Percentiles rank a stretch among this genome's conserved stretches.
Conservation (phyloP, 2,329 filamentous ascomycete genomes). For the Thielaviopsis punctulata region DNA sequence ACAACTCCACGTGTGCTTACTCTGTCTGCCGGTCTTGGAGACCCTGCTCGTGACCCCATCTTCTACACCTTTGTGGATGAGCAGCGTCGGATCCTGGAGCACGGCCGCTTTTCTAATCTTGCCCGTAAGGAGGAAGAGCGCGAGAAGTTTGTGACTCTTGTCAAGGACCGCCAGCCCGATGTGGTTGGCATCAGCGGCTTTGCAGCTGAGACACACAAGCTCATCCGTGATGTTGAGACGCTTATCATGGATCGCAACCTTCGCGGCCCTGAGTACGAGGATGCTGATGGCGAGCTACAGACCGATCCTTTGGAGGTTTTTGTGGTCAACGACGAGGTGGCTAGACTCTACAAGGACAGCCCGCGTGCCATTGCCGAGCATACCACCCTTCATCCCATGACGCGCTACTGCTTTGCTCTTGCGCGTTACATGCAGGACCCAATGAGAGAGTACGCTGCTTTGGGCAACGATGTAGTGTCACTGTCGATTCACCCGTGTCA, state of each 20-base stretch:
- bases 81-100: conserved; percentile 73
- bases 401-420: conserved; percentile 76
- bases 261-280: conserved; percentile 64
- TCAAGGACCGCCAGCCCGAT: conserved; percentile 68
- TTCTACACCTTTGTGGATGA: conserved; percentile 90
- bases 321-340: conserved; percentile 90
- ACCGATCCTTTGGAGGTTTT: conserved; percentile 73
- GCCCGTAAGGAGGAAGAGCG: conserved; percentile 49
- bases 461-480: conserved; percentile 75
- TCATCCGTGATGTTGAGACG: conserved; percentile 65
- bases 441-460: conserved; percentile 85
- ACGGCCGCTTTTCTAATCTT: conserved; percentile 73
- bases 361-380: conserved; percentile 63
- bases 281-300: conserved; percentile 58
- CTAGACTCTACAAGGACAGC: conserved; percentile 88
- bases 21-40: conserved; percentile 69
- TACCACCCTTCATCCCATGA: conserved; percentile 59
- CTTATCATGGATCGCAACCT: conserved; percentile 65
- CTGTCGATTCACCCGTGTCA: conserved; percentile 83
- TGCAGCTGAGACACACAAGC: conserved; percentile 67
- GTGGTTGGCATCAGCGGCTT: conserved; percentile 81
- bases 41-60: conserved; percentile 56
- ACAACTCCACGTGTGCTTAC: conserved; percentile 76
- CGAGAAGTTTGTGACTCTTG: conserved; percentile 58
- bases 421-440: conserved; percentile 90